Percentiles rank a stretch among this genome's conserved stretches.
Evolutionary conservation across 106 monocot species (phyloP).

Genomic region (Phalaenopsis aphrodite): DNA sequence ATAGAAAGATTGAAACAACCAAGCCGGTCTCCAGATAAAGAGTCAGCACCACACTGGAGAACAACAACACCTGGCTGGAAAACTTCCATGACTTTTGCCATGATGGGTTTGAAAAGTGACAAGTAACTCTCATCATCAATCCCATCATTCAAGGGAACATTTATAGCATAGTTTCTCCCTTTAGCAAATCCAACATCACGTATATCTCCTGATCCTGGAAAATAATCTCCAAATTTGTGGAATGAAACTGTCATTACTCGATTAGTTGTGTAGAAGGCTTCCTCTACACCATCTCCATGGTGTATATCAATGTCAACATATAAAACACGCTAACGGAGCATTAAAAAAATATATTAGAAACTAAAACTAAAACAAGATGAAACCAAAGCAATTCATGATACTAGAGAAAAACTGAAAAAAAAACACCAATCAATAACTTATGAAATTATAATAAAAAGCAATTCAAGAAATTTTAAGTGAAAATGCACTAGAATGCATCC

Average conservation of each 20-base stretch:
- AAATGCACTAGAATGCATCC: too few species aligned
- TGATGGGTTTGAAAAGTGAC: slow-evolving; percentile 31
- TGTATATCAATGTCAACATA: slow-evolving; percentile 49
- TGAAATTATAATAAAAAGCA: background rate
- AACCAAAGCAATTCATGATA: background rate
- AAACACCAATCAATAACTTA: too few species aligned
- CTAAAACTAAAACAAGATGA: background rate
- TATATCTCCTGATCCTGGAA: slow-evolving; percentile 26
- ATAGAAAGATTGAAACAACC: slow-evolving; percentile 45
- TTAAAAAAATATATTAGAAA: background rate
- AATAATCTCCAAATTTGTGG: slow-evolving; percentile 49
- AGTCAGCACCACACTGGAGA: slow-evolving; percentile 44
- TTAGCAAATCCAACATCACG: slow-evolving; percentile 18
- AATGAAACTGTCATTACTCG: slow-evolving; percentile 53
- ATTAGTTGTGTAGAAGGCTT: slow-evolving; percentile 48
- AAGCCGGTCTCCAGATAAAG: slow-evolving; percentile 33
- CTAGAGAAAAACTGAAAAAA: background rate
- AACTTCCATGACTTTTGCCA: slow-evolving; percentile 37
- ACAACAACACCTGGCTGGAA: slow-evolving; percentile 32
- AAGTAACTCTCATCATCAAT: slow-evolving; percentile 32
- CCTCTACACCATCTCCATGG: slow-evolving; percentile 47
- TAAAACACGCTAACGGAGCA: slow-evolving; percentile 28
- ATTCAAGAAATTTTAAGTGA: background rate
- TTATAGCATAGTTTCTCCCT: slow-evolving; percentile 26
- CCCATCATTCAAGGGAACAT: slow-evolving; percentile 32